Evolutionary conservation across 2,329 filamentous ascomycete genomes (phyloP), one percentile per base, ranked within the genome.

Genomic region (Myriosclerotinia duriaeana): DNA sequence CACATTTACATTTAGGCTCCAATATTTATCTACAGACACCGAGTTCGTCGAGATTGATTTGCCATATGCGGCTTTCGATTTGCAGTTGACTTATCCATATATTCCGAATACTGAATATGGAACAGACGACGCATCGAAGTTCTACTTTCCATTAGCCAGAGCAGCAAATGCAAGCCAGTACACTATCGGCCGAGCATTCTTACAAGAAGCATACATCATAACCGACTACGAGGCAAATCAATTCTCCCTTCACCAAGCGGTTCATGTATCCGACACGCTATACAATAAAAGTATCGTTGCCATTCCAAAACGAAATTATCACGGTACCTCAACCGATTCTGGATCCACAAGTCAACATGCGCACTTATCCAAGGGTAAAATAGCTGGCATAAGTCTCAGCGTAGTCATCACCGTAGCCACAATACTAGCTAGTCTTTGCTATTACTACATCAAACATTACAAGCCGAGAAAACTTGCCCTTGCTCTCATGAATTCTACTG

Each of bases 1-100:
- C 66, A 85, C 81, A 0, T 88, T 89, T 72, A 5, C 84, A 84
- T 69, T 78, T 72, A 17, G 56, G 66, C 9, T 85, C 84, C 5
- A 60, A 60, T 84, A 84, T 67, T 78, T 70, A 17, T 66, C 68
- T 20, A 64, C 69, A 15, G 70, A 69, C 6, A 42, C 80, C 65
- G 83, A 85, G 71, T 87, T 83, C 72, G 69, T 77, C 26, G 72
- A 74, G 26, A 77, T 78, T 38, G 72, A 73, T 5, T 61, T 78
- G 4, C 76, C 76, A 40, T 78, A 77, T 55, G 70, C 69, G 9
- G 73, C 73, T 12, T 77, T 78, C 62, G 76, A 77, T 61, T 66
- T 77, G 17, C 65, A 73, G 54, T 66, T 75, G 14, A 72, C 69
- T 12, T 73, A 71, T 54, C 75, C 74, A 30, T 69, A 71, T 20